A percentile compares a stretch with the other conserved stretches of the same genome.
Evolutionary conservation across 148 eudicot species (phyloP).

Genomic region (Amaranthus cruentus): DNA sequence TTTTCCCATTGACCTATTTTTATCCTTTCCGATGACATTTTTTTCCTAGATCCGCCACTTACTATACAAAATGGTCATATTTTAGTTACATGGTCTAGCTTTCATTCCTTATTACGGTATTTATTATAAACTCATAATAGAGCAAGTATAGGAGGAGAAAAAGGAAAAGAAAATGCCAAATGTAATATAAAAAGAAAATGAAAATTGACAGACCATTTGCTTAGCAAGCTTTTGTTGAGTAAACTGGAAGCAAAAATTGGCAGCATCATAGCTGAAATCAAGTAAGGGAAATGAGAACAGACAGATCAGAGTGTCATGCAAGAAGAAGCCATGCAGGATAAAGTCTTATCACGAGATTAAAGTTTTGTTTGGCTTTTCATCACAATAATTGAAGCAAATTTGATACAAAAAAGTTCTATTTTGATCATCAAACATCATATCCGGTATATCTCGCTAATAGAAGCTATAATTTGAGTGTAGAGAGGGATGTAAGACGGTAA

Average conservation of each 20-base stretch:
- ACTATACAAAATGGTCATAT: too few relatives aligned
- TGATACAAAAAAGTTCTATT: not conserved
- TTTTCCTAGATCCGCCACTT: too few relatives aligned
- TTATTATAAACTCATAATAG: too few relatives aligned
- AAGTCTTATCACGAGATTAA: conserved; percentile 1
- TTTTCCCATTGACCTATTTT: too few relatives aligned
- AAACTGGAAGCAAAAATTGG: conserved; percentile 2
- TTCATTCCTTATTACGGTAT: too few relatives aligned
- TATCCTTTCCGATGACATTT: too few relatives aligned
- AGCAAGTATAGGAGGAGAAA: not conserved
- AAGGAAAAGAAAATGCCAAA: not conserved
- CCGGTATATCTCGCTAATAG: too few relatives aligned
- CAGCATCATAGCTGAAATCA: conserved; percentile 9
- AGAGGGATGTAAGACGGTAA: too few relatives aligned
- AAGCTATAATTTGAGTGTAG: too few relatives aligned
- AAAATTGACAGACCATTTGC: conserved; percentile 4
- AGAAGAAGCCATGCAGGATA: conserved; percentile 6
- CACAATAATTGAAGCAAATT: not conserved
- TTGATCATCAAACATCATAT: too few relatives aligned
- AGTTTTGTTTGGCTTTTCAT: not conserved
- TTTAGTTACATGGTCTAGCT: too few relatives aligned
- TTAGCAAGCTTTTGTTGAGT: conserved; percentile 9
- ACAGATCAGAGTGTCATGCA: conserved; percentile 8
- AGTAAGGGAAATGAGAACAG: not conserved
- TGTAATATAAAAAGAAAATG: not conserved